Evolutionary conservation across 495 filamentous ascomycete genomes (phyloP), one percentile per base, ranked within the genome.

Genomic region (Tuber borchii): DNA sequence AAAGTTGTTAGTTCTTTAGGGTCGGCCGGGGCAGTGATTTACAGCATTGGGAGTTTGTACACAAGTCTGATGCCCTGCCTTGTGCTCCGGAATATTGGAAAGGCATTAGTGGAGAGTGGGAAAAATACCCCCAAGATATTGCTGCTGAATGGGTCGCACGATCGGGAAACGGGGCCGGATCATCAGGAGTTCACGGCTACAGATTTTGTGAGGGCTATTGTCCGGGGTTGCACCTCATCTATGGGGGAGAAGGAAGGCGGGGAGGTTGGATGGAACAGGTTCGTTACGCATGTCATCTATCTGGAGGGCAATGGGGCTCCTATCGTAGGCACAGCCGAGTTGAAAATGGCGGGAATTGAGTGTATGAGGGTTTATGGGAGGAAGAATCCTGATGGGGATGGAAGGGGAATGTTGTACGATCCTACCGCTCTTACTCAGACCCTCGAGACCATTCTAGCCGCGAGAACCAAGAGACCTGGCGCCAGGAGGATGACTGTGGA

Each of bases 1-100:
- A 90, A 92, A 39, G 93, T 95, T 0, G 78, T 97, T 3, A 86
- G 88, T 14, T 89, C 91, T 40, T 82, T 97, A 0, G 82, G 85
- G 20, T 83, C 84, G 44, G 88, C 92, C 0, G 86, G 89, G 45
- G 89, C 89, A 17, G 87, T 97, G 26, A 88, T 97, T 74, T 97
- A 97, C 85, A 93, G 91, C 81, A 97, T 98, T 76, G 95, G 95
- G 65, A 92, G 90, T 69, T 84, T 98, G 17, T 98, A 96, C 84
- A 95, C 93, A 2, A 86, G 84, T 12, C 89, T 97, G 71, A 85
- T 95, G 6, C 95, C 95, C 0, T 91, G 86, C 56, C 83, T 94
- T n/a, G 86, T 94, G 40, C 85, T 93, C 31, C 86, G 87, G 12
- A 88, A 88, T 19, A 88, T 93, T 1, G 92, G 92, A 43, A 83